phyloP scores from a whole-genome alignment of 306 rosid genomes.

The Casuarina equisetifolia region DNA sequence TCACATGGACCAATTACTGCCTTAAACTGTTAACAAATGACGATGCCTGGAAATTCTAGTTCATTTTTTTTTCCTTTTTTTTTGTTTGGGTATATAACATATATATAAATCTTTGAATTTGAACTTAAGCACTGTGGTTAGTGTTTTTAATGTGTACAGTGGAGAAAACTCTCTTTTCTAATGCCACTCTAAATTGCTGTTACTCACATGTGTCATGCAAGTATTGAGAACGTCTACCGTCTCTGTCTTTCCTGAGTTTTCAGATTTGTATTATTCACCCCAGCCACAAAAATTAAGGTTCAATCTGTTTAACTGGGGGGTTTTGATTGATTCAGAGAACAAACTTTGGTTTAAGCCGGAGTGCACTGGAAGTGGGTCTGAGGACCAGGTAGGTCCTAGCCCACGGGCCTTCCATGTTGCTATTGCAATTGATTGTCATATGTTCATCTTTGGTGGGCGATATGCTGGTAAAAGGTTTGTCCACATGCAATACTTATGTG shows the following conservation, averaged over 20 bases:
- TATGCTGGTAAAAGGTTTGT: conserved; percentile 71
- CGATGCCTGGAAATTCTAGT: no score
- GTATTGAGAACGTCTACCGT: neutral
- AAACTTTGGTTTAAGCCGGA: conserved; percentile 86
- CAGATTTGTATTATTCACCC: neutral
- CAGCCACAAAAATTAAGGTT: neutral
- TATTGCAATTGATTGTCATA: conserved; percentile 87
- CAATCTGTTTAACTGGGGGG: neutral
- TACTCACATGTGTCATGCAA: neutral
- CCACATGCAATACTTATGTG: neutral
- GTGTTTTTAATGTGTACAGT: neutral
- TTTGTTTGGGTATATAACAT: no score
- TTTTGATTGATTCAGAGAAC: conserved; percentile 53
- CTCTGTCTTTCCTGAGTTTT: neutral
- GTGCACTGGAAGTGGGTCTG: conserved; percentile 83
- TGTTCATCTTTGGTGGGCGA: conserved; percentile 98
- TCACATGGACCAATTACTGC: no score
- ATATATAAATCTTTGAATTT: no score
- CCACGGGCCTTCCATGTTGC: conserved; percentile 94
- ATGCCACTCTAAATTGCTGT: neutral
- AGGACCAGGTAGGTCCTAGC: conserved; percentile 80
- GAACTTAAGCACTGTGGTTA: no score
- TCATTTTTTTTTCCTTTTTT: no score
- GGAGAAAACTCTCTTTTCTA: neutral
- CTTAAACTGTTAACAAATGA: no score